These are phyloP conservation scores for Crithidia acanthocephali DNA, from an alignment of 208 protist species.

Conservation along the genomic window DNA sequence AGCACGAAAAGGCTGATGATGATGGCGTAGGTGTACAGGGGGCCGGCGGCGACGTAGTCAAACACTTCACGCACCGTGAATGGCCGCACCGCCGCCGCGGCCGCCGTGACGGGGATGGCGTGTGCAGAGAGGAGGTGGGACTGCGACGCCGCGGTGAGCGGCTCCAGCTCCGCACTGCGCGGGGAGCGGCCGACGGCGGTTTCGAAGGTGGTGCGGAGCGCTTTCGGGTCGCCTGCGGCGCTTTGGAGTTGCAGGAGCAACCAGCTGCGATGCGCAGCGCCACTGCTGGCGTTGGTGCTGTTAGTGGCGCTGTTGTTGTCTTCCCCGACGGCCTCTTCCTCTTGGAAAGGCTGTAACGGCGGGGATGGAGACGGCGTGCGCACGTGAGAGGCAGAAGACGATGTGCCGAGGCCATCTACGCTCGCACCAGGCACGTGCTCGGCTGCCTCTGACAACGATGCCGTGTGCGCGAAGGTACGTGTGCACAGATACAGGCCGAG, in stretches of 20 bases:
- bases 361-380: background rate
- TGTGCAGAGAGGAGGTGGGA: background rate
- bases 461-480: no score
- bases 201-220: constrained; percentile 14
- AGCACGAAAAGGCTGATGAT: constrained; percentile 32
- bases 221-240: constrained; percentile 7
- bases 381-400: background rate
- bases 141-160: background rate
- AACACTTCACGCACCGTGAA: constrained; percentile 20
- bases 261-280: constrained; percentile 7
- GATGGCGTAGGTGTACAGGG: constrained; percentile 28
- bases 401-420: background rate
- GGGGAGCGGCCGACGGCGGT: constrained; percentile 27
- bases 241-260: constrained; percentile 12
- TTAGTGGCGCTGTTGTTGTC: background rate
- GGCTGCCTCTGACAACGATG: background rate
- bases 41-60: constrained; percentile 11
- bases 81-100: no score
- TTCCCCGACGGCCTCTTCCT: background rate
- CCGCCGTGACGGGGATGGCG: no score
- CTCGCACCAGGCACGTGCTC: background rate
- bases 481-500: constrained; percentile 17
- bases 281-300: background rate
- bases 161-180: constrained; percentile 18
- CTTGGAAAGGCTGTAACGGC: background rate